Conservation (phyloP, 1,284 basidiomycete genomes). For the Pisolithus thermaeus region DNA sequence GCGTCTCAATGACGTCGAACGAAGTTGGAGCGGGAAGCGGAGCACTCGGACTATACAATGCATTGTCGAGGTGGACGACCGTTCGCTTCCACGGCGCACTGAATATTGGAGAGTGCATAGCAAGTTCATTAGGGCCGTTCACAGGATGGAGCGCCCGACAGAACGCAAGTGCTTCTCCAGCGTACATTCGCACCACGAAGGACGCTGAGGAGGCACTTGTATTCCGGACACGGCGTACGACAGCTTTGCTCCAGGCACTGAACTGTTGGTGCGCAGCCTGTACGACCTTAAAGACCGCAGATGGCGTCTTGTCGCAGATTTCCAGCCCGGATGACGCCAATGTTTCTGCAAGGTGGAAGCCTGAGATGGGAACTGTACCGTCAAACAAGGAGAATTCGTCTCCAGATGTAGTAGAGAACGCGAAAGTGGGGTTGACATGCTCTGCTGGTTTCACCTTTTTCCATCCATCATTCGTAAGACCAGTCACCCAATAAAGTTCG, state of each 20-base stretch:
- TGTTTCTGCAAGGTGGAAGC: slow-evolving; percentile 35
- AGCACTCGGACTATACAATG: slow-evolving; percentile 26
- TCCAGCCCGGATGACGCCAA: background rate
- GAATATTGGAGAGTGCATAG: slow-evolving; percentile 24
- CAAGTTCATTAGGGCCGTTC: slow-evolving; percentile 4
- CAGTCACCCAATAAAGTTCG: slow-evolving; percentile 37
- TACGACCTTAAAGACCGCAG: slow-evolving; percentile 10
- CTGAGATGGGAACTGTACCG: slow-evolving; percentile 37
- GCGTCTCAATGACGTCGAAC: slow-evolving; percentile 52
- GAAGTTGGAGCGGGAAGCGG: slow-evolving; percentile 27
- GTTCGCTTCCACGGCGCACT: slow-evolving; percentile 32
- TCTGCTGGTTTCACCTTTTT: background rate
- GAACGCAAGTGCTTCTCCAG: slow-evolving; percentile 27
- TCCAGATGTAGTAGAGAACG: slow-evolving; percentile 33
- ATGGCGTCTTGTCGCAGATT: background rate
- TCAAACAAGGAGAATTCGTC: slow-evolving; percentile 43
- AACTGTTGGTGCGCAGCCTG: slow-evolving; percentile 16
- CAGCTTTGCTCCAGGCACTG: slow-evolving; percentile 20
- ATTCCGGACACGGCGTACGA: slow-evolving; percentile 8
- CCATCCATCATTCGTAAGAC: slow-evolving; percentile 29
- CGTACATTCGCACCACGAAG: slow-evolving; percentile 25
- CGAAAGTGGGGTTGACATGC: slow-evolving; percentile 43
- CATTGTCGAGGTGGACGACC: slow-evolving; percentile 29
- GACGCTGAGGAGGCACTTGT: background rate
- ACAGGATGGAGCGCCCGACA: slow-evolving; percentile 25